A percentile compares a stretch with the other conserved stretches of the same genome.
Conservation (phyloP, 352 stramenopile genomes). For the Pythium rhizo-oryzae region DNA sequence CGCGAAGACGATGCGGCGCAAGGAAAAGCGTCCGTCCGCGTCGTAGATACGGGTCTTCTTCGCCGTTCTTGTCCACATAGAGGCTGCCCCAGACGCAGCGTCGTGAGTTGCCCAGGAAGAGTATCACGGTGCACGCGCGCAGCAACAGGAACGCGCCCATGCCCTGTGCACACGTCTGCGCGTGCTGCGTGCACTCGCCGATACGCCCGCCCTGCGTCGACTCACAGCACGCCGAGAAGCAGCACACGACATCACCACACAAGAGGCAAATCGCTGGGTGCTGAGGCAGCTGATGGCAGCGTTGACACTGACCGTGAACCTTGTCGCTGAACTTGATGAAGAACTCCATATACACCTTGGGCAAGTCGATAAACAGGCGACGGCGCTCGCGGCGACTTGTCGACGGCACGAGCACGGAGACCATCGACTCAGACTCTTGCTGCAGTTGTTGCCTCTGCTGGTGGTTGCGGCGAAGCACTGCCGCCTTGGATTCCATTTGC, state of each 20-base stretch:
- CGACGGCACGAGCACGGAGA: background rate
- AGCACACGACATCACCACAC: conserved; percentile 77
- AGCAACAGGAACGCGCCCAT: conserved; percentile 69
- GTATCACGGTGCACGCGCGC: conserved; percentile 77
- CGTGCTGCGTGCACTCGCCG: conserved; percentile 79
- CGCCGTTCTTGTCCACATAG: conserved; percentile 86
- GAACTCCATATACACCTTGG: conserved; percentile 80
- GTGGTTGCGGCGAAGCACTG: conserved; percentile 44
- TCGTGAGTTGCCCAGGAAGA: conserved; percentile 82
- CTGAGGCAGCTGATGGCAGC: conserved; percentile 63
- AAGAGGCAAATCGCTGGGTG: conserved; percentile 80
- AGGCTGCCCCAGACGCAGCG: conserved; percentile 85
- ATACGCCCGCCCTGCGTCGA: conserved; percentile 46
- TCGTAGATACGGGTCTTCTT: conserved; percentile 82
- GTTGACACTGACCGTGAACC: conserved; percentile 47
- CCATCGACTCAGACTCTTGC: background rate
- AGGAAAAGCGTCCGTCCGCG: conserved; percentile 78
- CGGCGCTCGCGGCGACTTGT: background rate
- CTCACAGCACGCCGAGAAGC: conserved; percentile 75
- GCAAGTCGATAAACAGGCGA: conserved; percentile 47
- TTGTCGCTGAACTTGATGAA: conserved; percentile 84
- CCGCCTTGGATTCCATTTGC: conserved; percentile 70
- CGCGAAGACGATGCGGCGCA: conserved; percentile 49
- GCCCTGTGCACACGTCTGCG: conserved; percentile 63
- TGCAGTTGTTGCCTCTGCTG: conserved; percentile 21